Percentiles rank a stretch among this genome's conserved stretches.
Conservation (phyloP, 2,329 filamentous ascomycete genomes). For the Cryphonectria carpinicola region DNA sequence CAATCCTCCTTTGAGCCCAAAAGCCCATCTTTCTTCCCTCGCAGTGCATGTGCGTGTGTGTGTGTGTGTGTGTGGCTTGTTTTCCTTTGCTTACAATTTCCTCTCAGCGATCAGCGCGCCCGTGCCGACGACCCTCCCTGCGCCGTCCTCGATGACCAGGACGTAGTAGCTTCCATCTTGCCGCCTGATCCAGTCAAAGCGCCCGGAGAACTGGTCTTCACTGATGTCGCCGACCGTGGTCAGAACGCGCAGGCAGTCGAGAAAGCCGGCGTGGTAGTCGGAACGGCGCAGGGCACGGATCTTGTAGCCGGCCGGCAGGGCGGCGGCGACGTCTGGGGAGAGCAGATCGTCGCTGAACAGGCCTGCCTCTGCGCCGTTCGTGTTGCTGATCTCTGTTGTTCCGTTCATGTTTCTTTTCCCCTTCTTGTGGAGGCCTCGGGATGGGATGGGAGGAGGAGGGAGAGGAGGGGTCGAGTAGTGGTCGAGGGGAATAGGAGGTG, state of each 20-base stretch:
- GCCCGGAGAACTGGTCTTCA: constrained; percentile 73
- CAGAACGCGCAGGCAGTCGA: constrained; percentile 88
- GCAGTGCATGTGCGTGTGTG: too few relatives aligned
- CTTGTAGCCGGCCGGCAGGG: constrained; percentile 79
- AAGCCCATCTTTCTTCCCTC: background rate
- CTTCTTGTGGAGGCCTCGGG: background rate
- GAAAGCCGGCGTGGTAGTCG: constrained; percentile 82
- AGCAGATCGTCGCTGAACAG: constrained; percentile 82
- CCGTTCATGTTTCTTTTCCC: constrained; percentile 10
- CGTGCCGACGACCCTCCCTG: constrained; percentile 76
- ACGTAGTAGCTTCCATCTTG: constrained; percentile 82
- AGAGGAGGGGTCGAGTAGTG: background rate
- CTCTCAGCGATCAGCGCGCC: constrained; percentile 89
- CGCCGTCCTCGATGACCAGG: constrained; percentile 80
- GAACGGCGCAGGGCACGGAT: constrained; percentile 77
- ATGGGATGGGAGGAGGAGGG: background rate
- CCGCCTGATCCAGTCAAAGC: constrained; percentile 79
- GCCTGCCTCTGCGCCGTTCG: constrained; percentile 49
- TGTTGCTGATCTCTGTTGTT: constrained; percentile 19
- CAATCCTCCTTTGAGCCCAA: background rate
- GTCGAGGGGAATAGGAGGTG: background rate
- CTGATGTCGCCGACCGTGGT: constrained; percentile 90
- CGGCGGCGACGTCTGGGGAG: constrained; percentile 71
- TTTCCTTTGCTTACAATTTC: constrained; percentile 68
- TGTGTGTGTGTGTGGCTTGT: background rate